Evolutionary conservation across 805 yeast genomes (phyloP), one percentile per base, ranked within the genome.

Genomic region (Helenozyma baotianmanensis): DNA sequence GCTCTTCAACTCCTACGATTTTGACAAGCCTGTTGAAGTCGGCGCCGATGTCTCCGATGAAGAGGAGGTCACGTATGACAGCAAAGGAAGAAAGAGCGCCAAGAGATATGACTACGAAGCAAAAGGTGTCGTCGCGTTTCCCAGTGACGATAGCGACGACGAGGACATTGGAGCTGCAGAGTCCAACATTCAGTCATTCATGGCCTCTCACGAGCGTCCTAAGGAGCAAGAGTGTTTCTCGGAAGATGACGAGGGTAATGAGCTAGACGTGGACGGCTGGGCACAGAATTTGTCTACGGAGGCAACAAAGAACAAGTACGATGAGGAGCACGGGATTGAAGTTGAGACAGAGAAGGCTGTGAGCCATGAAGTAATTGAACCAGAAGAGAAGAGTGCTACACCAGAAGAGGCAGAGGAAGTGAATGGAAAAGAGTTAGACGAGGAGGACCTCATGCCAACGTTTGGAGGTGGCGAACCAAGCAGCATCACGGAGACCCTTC

Each of bases 401-500:
- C 19, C 24, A 22, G 23, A 36, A 32, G 21, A 30, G 25, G n/a
- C 13, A 16, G 23, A 31, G 25, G 14, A 16, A 18, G 27, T 9
- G 7, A 25, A 27, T 12, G 38, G 27, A 13, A 21, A 12, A 15
- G 35, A 28, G 19, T 16, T 17, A 8, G 47, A 29, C 9, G 45
- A 39, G 15, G 72, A 68, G 3, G 78, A 76, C 37, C 74, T 74
- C 42, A 58, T 76, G 25, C 84, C 85, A 8, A 63, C 68, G 0
- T 78, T 78, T 49, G 76, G 76, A 1, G 37, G 49, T 4, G 27
- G 45, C 4, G 34, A 41, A 0, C 51, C 52, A 2, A 62, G 70
- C 33, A 69, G 68, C 34, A 49, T 47, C 21, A 80, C 88, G 0
- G 89, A 82, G 43, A 68, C 72, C 0, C 67, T 83, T 30, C 73